These are phyloP conservation scores for Bacterosira constricta DNA, from an alignment of 108 stramenopile genomes.

Conservation along the genomic window DNA sequence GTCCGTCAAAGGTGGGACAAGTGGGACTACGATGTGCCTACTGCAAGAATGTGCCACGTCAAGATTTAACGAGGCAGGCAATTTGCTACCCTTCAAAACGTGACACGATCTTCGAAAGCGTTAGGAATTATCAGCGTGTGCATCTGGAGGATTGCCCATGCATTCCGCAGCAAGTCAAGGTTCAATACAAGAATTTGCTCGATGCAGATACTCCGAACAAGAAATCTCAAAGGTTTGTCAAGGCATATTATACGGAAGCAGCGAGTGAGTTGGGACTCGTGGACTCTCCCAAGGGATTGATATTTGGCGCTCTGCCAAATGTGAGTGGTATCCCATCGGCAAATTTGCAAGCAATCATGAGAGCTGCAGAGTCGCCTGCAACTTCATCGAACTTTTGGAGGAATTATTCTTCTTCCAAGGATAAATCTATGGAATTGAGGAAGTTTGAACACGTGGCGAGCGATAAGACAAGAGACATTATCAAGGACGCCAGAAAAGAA, in stretches of 20 bases:
- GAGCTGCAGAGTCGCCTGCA: neutral
- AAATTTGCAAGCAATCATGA: conserved; percentile 2
- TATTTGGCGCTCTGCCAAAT: conserved; percentile 18
- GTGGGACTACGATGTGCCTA: conserved; percentile 13
- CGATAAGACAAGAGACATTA: conserved; percentile 7
- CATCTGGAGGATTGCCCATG: conserved; percentile 1
- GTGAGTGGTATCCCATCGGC: conserved; percentile 1
- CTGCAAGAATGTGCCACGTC: conserved; percentile 1
- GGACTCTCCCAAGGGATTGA: conserved; percentile 21
- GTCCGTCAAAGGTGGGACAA: conserved; percentile 14
- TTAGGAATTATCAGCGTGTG: conserved; percentile 13
- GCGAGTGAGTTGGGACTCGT: conserved; percentile 13
- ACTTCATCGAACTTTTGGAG: neutral
- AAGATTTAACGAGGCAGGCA: conserved; percentile 1
- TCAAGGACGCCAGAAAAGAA: neutral
- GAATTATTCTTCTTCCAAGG: neutral
- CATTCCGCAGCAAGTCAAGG: neutral
- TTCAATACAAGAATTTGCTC: neutral
- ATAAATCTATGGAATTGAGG: neutral
- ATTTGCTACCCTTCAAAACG: conserved; percentile 15
- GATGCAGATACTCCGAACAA: neutral
- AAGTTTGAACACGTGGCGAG: conserved; percentile 11
- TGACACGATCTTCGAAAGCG: conserved; percentile 17
- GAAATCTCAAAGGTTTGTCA: conserved; percentile 6
- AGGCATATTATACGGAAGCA: conserved; percentile 21